Base-by-base conservation (phyloP, 2,329 filamentous ascomycete species). In the Hymenoscyphus albidus region DNA sequence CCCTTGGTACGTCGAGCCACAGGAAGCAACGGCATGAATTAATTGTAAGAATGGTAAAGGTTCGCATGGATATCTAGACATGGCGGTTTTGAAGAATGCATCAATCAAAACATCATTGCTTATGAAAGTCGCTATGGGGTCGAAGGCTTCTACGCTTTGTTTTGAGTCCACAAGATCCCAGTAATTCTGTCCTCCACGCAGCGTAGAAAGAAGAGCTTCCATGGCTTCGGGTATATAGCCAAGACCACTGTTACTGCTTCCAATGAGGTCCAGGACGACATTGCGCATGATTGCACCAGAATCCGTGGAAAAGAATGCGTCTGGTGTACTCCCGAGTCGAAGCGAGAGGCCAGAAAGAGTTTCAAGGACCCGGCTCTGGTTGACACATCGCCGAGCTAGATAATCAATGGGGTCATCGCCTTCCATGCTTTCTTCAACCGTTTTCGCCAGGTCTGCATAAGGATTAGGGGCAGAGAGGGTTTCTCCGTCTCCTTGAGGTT, bases 31-130 rank as follows among this genome's bases (percentile, higher is more conserved):
- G 48, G 84, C 85, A 63, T 87, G 87, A 73, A 87, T 89, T 48
- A 96, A 79, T 62, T 84, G 86, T 66, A 96, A 78, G 71, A 97
- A 92, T 0, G 93, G 92, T 2, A 88, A 77, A 58, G 91, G 88
- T 77, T 97, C 94, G 76, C 91, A 94, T 0, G 94, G 94, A 74
- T 93, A 97, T 63, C 94, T 88, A 66, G 85, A 84, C 55, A 89
- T 83, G 6, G 93, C 87, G 74, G 78, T 87, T 75, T 16, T 18
- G 38, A 70, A 56, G 62, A 90, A 71, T 16, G 63, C 77, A 18
- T 77, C 76, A 35, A 79, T 76, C 68, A 84, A 79, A 55, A 87
- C 76, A n/a, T 79, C 72, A 55, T 80, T 75, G 27, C 79, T 74
- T 51, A 82, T 75, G 69, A 87, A 85, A 22, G 78, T 77, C n/a